Conservation (phyloP, 352 stramenopile genomes). For the Phytophthora tubulina region DNA sequence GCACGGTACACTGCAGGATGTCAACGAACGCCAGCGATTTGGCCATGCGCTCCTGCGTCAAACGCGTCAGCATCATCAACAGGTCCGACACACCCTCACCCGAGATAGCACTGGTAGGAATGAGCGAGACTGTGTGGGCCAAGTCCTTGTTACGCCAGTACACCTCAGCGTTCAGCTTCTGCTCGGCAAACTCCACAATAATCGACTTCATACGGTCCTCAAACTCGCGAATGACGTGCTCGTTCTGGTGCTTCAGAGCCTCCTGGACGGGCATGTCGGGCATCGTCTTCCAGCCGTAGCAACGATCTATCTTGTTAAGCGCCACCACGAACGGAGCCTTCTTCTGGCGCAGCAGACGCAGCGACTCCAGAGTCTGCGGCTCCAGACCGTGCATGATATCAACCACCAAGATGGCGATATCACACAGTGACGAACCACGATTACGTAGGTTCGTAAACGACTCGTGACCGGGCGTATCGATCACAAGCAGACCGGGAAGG, state of each 20-base stretch:
- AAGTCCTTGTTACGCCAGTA: conserved; percentile 99
- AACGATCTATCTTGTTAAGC: conserved; percentile 99
- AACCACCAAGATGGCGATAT: conserved; percentile 99
- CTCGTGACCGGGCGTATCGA: conserved; percentile 99
- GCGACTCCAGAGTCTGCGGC: conserved; percentile 98
- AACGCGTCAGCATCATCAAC: conserved; percentile 96
- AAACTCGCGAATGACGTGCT: conserved; percentile 97
- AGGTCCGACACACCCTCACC: conserved; percentile 99
- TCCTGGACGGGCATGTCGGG: conserved; percentile 96
- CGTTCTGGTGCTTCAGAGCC: conserved; percentile 88
- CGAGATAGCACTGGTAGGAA: conserved; percentile 98
- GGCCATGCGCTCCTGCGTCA: conserved; percentile 96
- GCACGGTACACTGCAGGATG: conserved; percentile 96
- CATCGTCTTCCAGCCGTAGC: conserved; percentile 98
- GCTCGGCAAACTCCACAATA: conserved; percentile 96
- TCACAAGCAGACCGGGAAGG: conserved; percentile 95
- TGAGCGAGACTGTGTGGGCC: conserved; percentile 96
- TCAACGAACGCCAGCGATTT: conserved; percentile 91
- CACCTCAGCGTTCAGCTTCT: conserved; percentile 98
- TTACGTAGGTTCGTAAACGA: conserved; percentile 99
- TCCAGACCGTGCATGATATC: conserved; percentile 99
- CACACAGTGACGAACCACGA: conserved; percentile 97
- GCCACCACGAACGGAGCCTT: conserved; percentile 98
- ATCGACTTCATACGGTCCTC: conserved; percentile 93
- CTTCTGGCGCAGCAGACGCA: conserved; percentile 96